Evolutionary conservation across 805 yeast species (phyloP), one percentile per base, ranked within the genome.

Genomic region (Candida cerambycidarum): DNA sequence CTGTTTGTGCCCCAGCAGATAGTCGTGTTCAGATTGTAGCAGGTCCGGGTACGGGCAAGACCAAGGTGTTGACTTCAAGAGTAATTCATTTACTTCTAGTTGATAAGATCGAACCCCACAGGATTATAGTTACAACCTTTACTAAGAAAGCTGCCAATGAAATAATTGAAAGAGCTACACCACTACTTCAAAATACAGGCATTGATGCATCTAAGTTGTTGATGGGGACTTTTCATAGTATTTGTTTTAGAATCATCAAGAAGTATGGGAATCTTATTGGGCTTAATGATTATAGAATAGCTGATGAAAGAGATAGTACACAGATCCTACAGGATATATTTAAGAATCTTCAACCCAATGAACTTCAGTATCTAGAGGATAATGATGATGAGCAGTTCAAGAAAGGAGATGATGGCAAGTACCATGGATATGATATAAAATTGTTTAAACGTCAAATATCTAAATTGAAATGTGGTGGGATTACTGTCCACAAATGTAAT

Each of bases 91-190:
- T 90, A 21, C 51, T 90, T 6, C 45, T 77, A 3, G 59, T 73
- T 7, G 69, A 76, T 27, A 62, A 71, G 1, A 60, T 86, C 0
- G 66, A 70, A 1, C 90, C 97, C 0, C 67, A 71, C 25, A 65
- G 75, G 36, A 74, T 93, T 14, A 76, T 92, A 1, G 93, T 90
- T 15, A 88, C 97, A 5, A 90, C 98, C 0, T 92, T 92, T 66
- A 92, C 98, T 10, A 86, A 87, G 53, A 87, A 85, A 54, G 98
- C 99, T 0, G 95, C 97, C 1, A 76, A 71, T 40, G 98, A 92
- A 63, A 83, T 92, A 86, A 63, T 69, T 10, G 83, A 79, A 24
- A 69, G 98, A 32, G 62, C 92, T 14, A 43, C 39, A 0, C 34
- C 17, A 3, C 28, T 76, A 39, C 52, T 80, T 6, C 38, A 55